Evolutionary conservation across 768 basidiomycete genomes (phyloP), one percentile per base, ranked within the genome.

Genomic region (Pleurotus pulmonarius): DNA sequence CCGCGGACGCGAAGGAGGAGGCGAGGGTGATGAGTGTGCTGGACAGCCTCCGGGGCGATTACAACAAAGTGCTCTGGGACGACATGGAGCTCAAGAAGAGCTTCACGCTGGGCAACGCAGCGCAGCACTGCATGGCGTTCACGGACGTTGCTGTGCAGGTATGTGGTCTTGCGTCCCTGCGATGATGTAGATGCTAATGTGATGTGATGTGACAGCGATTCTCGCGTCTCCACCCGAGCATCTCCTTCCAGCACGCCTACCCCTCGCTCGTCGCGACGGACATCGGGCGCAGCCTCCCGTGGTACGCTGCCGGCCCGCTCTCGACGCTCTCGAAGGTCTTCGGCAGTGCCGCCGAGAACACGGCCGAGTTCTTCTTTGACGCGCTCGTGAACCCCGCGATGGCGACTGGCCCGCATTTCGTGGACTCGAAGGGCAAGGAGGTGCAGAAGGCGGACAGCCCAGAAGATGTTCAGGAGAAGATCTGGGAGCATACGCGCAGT

Each of bases 61-160:
- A 74, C 5, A 66, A 64, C 0, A 53, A 61, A 7, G 70, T 82
- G 11, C 70, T 80, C 57, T 46, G 77, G 37, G 68, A 82, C n/a
- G 80, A 83, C 59, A 69, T 84, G 18, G 79, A 74, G 0, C 63
- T 83, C 61, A 79, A 79, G 68, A 78, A 79, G 65, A 66, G 54
- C n/a, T 83, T 71, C 63, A 70, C 67, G 1, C 29, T 72, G 0
- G 9, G 56, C 5, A 72, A 67, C 2, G 76, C 76, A 0, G 74
- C 68, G 1, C 24, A 64, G 34, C 59, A 67, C 1, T 69, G 72
- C 0, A 67, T 73, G 15, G 78, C 80, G 0, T 83, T 83, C 59
- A 83, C 74, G 57, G 82, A 83, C 63, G 61, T 80, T n/a, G 79
- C 80, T 77, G 58, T 82, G 44, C 73, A 81, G 74, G 82, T 79